A percentile compares a stretch with the other conserved stretches of the same genome.
Conservation (phyloP, 495 filamentous ascomycete genomes). For the Hypoxylon perforatum region DNA sequence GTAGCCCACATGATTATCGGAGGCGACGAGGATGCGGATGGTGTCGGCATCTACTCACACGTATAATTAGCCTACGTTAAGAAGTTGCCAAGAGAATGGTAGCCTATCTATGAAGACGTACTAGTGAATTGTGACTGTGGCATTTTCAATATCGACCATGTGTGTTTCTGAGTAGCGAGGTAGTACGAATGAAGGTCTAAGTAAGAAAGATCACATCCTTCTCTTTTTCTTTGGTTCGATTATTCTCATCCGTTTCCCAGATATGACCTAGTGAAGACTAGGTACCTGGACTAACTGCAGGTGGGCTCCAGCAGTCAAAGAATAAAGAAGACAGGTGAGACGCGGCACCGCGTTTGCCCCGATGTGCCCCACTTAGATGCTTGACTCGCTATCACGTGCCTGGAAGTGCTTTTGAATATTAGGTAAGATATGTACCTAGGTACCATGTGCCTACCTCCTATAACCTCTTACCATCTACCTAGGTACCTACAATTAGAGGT, state of each 20-base stretch:
- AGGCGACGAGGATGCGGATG: slow-evolving; percentile 93
- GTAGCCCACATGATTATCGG: slow-evolving; percentile 97
- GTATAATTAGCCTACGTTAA: not conserved
- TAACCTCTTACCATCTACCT: too few relatives aligned
- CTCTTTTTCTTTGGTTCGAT: not conserved
- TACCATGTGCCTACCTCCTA: too few relatives aligned
- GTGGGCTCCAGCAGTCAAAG: not conserved
- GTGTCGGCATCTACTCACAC: slow-evolving; percentile 75
- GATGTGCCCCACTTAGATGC: not conserved
- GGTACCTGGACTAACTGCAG: too few relatives aligned
- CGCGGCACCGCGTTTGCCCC: slow-evolving; percentile 1
- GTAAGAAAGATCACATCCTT: not conserved
- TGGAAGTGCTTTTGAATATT: not conserved
- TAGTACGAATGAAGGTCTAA: not conserved
- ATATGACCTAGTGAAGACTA: too few relatives aligned
- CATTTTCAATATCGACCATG: slow-evolving; percentile 22
- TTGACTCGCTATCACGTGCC: not conserved
- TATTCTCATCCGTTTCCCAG: too few relatives aligned
- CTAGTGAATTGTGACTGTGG: slow-evolving; percentile 33
- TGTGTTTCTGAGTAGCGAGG: not conserved
- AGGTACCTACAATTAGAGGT: too few relatives aligned
- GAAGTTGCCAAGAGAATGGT: not conserved
- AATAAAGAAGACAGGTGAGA: not conserved
- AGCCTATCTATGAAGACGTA: slow-evolving; percentile 13
- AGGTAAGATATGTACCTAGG: not conserved